Percentiles rank a stretch among this genome's conserved stretches.
phyloP scores from a whole-genome alignment of 176 grass and related monocot species.

The Paspalum vaginatum region DNA sequence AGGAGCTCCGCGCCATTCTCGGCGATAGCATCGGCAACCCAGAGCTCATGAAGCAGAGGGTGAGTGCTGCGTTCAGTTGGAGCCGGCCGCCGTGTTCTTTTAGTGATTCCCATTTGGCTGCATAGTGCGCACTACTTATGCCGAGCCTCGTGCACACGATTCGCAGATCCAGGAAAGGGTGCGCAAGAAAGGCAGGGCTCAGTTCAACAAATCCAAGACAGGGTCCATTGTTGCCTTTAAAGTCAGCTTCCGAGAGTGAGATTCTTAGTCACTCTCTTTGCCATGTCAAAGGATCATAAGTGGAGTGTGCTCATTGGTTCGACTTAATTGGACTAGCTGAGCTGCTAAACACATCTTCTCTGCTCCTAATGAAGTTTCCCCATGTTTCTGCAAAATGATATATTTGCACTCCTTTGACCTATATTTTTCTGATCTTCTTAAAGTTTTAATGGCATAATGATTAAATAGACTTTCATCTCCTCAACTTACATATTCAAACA shows the following conservation, averaged over 20 bases:
- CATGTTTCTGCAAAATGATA: neutral
- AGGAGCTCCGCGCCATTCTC: conserved; percentile 80
- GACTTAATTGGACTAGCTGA: neutral
- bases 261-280: neutral
- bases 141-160: neutral
- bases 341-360: neutral
- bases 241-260: conserved; percentile 94
- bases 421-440: neutral
- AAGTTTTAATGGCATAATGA: neutral
- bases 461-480: neutral
- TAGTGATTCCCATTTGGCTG: neutral
- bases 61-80: neutral
- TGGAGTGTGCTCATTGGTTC: neutral
- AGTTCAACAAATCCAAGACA: conserved; percentile 71
- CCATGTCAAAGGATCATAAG: neutral
- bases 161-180: conserved; percentile 86
- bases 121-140: neutral
- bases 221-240: conserved; percentile 82
- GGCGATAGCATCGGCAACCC: conserved; percentile 94
- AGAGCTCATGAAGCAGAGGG: conserved; percentile 94
- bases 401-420: neutral
- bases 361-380: neutral
- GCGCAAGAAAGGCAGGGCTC: conserved; percentile 66
- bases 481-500: neutral
- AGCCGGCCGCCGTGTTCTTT: neutral